Percentiles rank a stretch among this genome's conserved stretches.
Conservation (phyloP, 2,329 filamentous ascomycete species). For the Paradendryphiella salina region DNA sequence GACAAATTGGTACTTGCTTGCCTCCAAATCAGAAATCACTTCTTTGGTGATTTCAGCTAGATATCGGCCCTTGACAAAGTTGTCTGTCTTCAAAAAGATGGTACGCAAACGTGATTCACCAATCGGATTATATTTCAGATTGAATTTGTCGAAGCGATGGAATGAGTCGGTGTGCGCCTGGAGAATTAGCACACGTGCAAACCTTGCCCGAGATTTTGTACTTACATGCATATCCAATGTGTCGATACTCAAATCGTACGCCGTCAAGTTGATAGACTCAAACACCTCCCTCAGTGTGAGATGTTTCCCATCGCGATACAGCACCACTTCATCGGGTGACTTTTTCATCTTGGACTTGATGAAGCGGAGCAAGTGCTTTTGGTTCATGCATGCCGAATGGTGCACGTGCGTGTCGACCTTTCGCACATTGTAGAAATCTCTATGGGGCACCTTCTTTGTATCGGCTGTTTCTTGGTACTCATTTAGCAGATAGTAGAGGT, state of each 20-base stretch:
- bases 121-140: constrained; percentile 96
- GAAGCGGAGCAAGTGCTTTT: constrained; percentile 95
- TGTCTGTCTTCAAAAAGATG: constrained; percentile 99
- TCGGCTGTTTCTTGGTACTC: constrained; percentile 98
- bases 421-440: constrained; percentile 98
- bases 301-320: constrained; percentile 89
- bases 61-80: constrained; percentile 94
- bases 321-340: constrained; percentile 87
- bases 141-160: constrained; percentile 99
- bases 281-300: constrained; percentile 92
- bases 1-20: constrained; percentile 99
- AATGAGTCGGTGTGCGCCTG: constrained; percentile 96
- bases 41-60: constrained; percentile 97
- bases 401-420: constrained; percentile 99
- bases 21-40: constrained; percentile 94
- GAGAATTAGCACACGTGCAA: constrained; percentile 12
- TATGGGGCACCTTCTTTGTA: constrained; percentile 94
- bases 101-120: constrained; percentile 93
- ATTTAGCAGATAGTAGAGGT: constrained; percentile 88
- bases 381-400: constrained; percentile 99
- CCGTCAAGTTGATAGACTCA: constrained; percentile 94
- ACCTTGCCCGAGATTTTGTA: constrained; percentile 21
- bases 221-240: constrained; percentile 97
- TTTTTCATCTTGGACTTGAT: constrained; percentile 99
- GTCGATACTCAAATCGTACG: constrained; percentile 97